These are phyloP conservation scores for Globisporangium splendens DNA, from an alignment of 352 stramenopile genomes.

Conservation along the genomic window DNA sequence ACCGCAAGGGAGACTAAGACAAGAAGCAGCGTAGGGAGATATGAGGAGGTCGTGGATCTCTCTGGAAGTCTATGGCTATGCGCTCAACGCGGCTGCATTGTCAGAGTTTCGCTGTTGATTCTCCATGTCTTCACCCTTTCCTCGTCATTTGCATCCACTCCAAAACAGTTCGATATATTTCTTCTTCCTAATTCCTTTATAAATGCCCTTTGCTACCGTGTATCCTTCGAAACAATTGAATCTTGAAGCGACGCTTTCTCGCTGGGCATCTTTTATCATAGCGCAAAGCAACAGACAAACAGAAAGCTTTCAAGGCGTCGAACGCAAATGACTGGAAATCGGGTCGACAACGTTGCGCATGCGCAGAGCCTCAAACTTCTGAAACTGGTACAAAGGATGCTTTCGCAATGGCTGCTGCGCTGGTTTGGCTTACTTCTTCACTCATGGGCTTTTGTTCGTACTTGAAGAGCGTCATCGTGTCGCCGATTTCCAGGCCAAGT, in stretches of 20 bases:
- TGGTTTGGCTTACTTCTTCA: neutral
- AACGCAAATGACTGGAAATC: neutral
- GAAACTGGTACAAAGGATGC: neutral
- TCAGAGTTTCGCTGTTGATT: too few species aligned
- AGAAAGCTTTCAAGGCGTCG: neutral
- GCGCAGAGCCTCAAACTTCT: neutral
- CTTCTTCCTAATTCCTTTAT: conserved; percentile 1
- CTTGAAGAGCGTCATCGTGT: conserved; percentile 13
- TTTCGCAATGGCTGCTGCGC: too few species aligned
- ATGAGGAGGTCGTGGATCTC: conserved; percentile 1
- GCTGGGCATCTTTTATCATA: neutral
- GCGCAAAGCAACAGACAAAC: neutral
- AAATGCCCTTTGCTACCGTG: too few species aligned
- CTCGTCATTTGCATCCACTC: conserved; percentile 19
- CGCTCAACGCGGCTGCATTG: too few species aligned
- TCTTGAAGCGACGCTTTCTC: neutral
- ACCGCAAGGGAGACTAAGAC: conserved; percentile 53
- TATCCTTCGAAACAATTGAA: neutral
- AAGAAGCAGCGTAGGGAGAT: neutral
- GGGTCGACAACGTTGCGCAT: neutral
- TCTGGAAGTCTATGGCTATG: too few species aligned
- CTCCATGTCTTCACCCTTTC: neutral
- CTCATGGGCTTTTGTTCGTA: neutral
- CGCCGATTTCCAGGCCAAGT: conserved; percentile 19
- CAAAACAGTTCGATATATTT: conserved; percentile 21